phyloP scores from a whole-genome alignment of 306 rosid species.

The Casuarina equisetifolia region DNA sequence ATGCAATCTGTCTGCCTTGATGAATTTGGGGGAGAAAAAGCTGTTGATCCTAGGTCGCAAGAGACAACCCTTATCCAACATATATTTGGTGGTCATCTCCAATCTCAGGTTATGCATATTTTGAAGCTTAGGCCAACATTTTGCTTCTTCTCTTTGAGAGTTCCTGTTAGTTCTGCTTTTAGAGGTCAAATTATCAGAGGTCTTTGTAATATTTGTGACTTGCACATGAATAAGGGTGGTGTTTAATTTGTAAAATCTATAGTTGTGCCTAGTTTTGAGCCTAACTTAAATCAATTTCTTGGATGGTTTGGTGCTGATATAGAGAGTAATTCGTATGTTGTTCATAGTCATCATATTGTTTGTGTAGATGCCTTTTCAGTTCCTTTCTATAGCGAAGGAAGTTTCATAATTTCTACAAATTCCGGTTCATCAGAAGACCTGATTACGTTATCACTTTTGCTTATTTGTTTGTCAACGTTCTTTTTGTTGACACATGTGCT shows the following conservation, averaged over 20 bases:
- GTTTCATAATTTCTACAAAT: not conserved
- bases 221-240: not conserved
- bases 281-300: not conserved
- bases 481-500: not conserved
- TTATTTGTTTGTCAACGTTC: not conserved
- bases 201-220: not conserved
- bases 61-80: conserved; percentile 93
- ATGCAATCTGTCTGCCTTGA: conserved; percentile 96
- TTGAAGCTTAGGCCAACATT: conserved; percentile 6
- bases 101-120: conserved; percentile 75
- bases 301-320: not conserved
- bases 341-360: not conserved
- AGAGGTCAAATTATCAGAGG: not conserved
- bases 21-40: conserved; percentile 95
- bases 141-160: not conserved
- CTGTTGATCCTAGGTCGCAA: conserved; percentile 60
- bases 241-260: not conserved
- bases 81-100: conserved; percentile 91
- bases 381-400: not conserved
- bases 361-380: not conserved
- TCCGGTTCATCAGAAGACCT: not conserved
- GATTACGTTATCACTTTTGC: not conserved
- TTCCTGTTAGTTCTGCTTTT: conserved; percentile 2
- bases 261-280: not conserved
- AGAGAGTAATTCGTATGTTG: not conserved